Evolutionary conservation across 2,329 filamentous ascomycete genomes (phyloP).

Genomic region (Trichoderma gracile): DNA sequence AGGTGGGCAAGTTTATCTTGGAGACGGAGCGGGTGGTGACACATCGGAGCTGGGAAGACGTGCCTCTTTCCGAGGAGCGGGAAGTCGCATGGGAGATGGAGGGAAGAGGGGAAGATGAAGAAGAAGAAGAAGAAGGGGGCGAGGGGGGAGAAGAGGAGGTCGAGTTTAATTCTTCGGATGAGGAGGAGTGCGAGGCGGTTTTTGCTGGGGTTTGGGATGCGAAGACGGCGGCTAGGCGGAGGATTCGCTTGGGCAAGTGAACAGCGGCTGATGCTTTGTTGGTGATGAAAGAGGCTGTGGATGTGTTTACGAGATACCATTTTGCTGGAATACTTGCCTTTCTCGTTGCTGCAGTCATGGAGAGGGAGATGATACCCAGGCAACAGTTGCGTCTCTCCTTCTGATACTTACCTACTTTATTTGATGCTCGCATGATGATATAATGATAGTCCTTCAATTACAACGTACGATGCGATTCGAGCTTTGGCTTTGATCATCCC

Average conservation of each 20-base stretch:
- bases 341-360: not conserved
- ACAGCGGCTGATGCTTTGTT: too few species aligned
- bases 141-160: not conserved
- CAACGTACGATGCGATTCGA: not conserved
- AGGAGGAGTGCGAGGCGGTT: constrained; percentile 67
- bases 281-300: not conserved
- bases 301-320: constrained; percentile 5
- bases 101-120: not conserved
- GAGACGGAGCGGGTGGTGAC: constrained; percentile 60
- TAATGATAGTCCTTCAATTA: not conserved
- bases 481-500: not conserved
- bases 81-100: constrained; percentile 23
- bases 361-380: not conserved
- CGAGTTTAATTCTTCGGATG: constrained; percentile 33
- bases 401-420: not conserved
- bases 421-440: not conserved
- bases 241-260: constrained; percentile 39
- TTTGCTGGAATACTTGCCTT: not conserved
- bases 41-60: constrained; percentile 53
- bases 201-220: constrained; percentile 64
- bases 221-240: constrained; percentile 50
- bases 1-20: constrained; percentile 68
- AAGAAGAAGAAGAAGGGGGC: not conserved
- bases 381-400: not conserved
- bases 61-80: constrained; percentile 27